Evolutionary conservation across 176 grass and related monocot genomes (phyloP).

Genomic region (Oryza officinalis): DNA sequence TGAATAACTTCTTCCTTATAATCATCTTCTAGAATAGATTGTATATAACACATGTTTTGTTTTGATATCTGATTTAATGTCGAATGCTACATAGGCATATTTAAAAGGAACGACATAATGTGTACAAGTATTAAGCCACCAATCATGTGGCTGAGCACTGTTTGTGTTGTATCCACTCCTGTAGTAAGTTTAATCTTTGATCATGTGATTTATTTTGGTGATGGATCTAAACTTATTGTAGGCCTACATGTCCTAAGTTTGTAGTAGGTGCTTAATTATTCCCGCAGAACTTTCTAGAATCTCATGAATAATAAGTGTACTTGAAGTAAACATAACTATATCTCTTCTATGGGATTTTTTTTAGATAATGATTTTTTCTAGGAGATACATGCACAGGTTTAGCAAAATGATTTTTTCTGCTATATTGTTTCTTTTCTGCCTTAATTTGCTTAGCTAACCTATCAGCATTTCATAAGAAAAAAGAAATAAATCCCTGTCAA

Average conservation of each 20-base stretch:
- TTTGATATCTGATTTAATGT: neutral
- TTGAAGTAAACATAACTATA: neutral
- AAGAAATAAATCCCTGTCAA: neutral
- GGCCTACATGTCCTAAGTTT: neutral
- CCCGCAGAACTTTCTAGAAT: slow-evolving; percentile 4
- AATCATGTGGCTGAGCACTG: neutral
- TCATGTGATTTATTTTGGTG: slow-evolving; percentile 22
- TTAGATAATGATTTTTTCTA: neutral
- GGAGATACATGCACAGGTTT: neutral
- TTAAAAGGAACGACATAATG: neutral
- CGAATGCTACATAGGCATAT: neutral
- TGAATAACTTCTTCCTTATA: neutral
- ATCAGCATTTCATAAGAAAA: slow-evolving; percentile 5
- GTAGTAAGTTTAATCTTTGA: slow-evolving; percentile 21
- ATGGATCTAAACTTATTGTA: slow-evolving; percentile 20
- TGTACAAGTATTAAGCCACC: neutral
- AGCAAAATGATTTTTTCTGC: slow-evolving; percentile 23
- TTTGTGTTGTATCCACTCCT: neutral
- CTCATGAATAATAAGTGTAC: slow-evolving; percentile 1
- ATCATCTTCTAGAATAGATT: neutral
- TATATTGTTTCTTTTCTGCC: slow-evolving; percentile 5
- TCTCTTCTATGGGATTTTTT: neutral
- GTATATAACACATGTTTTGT: neutral
- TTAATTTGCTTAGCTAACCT: slow-evolving; percentile 34
- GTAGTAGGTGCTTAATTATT: slow-evolving; percentile 12